Evolutionary conservation across 176 grass and related monocot species (phyloP).

Genomic region (Carex cristatella): DNA sequence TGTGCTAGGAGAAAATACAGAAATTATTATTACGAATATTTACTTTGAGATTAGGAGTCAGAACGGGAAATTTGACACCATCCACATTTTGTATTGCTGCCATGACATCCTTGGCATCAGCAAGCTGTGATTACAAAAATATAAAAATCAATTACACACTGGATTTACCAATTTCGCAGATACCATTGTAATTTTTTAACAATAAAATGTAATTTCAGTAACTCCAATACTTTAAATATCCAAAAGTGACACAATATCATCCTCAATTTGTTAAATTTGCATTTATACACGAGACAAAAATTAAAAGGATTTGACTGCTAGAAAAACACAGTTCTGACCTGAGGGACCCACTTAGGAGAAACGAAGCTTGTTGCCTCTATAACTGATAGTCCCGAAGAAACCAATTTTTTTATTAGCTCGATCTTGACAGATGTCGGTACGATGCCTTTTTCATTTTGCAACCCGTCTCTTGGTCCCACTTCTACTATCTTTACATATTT

Average conservation of each 20-base stretch:
- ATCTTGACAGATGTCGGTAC: conserved; percentile 75
- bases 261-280: neutral
- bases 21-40: neutral
- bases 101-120: conserved; percentile 88
- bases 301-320: neutral
- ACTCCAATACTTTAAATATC: no score
- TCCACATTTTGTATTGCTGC: conserved; percentile 54
- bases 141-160: neutral
- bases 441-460: conserved; percentile 75
- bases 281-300: neutral
- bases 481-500: conserved; percentile 80
- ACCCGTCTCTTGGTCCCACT: conserved; percentile 86
- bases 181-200: no score
- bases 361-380: conserved; percentile 93
- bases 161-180: neutral
- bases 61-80: conserved; percentile 57
- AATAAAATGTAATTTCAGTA: no score
- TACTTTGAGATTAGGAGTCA: conserved; percentile 91
- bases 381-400: conserved; percentile 63
- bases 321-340: conserved; percentile 35
- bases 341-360: conserved; percentile 94
- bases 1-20: neutral
- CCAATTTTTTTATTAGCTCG: conserved; percentile 62
- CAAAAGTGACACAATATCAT: neutral
- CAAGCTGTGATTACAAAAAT: conserved; percentile 36